Evolutionary conservation across 768 basidiomycete species (phyloP).

Genomic region (Nidularia sp.): DNA sequence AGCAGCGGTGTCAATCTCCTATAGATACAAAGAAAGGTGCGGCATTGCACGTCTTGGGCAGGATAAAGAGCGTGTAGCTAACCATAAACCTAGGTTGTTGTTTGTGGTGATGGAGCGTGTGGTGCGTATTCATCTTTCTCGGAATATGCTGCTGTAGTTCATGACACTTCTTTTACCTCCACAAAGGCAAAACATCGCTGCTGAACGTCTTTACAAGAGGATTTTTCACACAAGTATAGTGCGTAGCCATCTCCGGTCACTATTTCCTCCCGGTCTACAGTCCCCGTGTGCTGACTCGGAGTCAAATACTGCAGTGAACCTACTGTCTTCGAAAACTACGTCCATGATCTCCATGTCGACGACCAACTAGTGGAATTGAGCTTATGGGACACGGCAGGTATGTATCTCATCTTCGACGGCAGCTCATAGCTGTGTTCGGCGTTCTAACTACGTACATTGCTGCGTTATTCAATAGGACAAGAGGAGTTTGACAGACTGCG

Average conservation of each 20-base stretch:
- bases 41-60: too few species aligned
- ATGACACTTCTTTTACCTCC: not conserved
- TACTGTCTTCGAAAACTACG: constrained; percentile 97
- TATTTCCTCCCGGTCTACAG: not conserved
- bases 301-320: constrained; percentile 55
- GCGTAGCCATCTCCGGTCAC: constrained; percentile 20
- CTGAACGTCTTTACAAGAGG: constrained; percentile 88
- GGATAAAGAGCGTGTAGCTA: not conserved
- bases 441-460: constrained; percentile 23
- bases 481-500: constrained; percentile 94
- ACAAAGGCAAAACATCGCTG: constrained; percentile 73
- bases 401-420: constrained; percentile 15
- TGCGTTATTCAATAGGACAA: constrained; percentile 57
- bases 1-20: not conserved
- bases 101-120: constrained; percentile 96
- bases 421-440: not conserved
- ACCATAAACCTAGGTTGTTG: constrained; percentile 50
- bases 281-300: constrained; percentile 3
- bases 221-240: constrained; percentile 95
- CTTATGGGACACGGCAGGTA: constrained; percentile 97
- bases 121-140: constrained; percentile 43
- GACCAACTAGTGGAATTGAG: constrained; percentile 87
- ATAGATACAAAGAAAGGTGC: constrained; percentile 47
- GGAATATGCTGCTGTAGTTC: constrained; percentile 1
- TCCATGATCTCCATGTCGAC: constrained; percentile 84